These are phyloP conservation scores for Fusarium albidum DNA, from an alignment of 2,329 filamentous ascomycete genomes.

Conservation along the genomic window DNA sequence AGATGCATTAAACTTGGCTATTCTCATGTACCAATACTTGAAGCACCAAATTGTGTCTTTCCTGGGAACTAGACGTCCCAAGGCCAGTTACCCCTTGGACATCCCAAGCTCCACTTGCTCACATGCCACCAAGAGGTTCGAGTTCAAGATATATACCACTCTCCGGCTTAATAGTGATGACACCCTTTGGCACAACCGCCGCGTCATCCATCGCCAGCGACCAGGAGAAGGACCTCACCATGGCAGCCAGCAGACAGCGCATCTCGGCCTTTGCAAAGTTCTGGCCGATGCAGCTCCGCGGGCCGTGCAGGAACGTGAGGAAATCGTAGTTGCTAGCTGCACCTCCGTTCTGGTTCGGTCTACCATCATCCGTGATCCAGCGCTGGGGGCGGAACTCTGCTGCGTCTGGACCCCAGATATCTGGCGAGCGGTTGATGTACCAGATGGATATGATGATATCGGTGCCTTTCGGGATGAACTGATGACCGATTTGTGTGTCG, in stretches of 20 bases:
- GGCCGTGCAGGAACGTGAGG: slow-evolving; percentile 84
- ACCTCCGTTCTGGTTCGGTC: slow-evolving; percentile 70
- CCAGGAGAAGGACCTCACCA: slow-evolving; percentile 71
- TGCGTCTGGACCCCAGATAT: slow-evolving; percentile 74
- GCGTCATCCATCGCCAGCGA: slow-evolving; percentile 64
- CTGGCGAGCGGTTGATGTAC: slow-evolving; percentile 69
- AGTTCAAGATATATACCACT: slow-evolving; percentile 69
- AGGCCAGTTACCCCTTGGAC: no score
- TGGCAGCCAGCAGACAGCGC: slow-evolving; percentile 73
- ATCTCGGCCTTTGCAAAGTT: slow-evolving; percentile 78
- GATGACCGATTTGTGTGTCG: slow-evolving; percentile 64
- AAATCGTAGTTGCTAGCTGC: slow-evolving; percentile 75
- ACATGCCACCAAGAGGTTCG: slow-evolving; percentile 23
- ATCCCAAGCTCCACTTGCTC: no score
- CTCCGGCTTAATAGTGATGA: slow-evolving; percentile 72
- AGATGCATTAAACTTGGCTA: no score
- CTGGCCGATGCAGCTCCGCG: slow-evolving; percentile 82
- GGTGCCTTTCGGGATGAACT: slow-evolving; percentile 71
- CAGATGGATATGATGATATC: slow-evolving; percentile 64
- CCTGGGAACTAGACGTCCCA: no score
- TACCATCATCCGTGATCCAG: slow-evolving; percentile 62
- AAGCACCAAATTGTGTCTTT: no score
- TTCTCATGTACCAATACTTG: no score
- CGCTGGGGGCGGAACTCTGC: slow-evolving; percentile 73
- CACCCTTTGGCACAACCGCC: slow-evolving; percentile 66